phyloP scores from a whole-genome alignment of 1,284 basidiomycete species.

The Trametes sp. region DNA sequence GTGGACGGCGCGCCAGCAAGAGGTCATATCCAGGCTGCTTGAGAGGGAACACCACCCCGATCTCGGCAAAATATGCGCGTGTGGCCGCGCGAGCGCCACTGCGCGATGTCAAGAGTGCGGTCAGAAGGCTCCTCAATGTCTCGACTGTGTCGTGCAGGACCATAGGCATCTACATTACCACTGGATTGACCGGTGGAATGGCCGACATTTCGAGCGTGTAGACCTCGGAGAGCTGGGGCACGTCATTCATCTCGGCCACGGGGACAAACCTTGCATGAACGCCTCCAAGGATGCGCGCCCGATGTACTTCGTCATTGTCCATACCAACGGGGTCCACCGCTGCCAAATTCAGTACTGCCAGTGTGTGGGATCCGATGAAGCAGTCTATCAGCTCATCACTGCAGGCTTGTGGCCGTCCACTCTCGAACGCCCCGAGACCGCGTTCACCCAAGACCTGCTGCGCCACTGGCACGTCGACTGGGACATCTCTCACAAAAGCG shows the following conservation, averaged over 20 bases:
- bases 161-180: neutral
- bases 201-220: neutral
- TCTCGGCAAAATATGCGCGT: neutral
- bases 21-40: neutral
- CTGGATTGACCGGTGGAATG: slow-evolving; percentile 3
- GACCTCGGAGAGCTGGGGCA: neutral
- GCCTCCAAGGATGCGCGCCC: neutral
- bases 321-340: slow-evolving; percentile 7
- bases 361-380: neutral
- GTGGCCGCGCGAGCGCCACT: neutral
- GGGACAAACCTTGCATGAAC: neutral
- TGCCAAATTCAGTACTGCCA: slow-evolving; percentile 7
- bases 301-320: neutral
- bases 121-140: neutral
- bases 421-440: neutral
- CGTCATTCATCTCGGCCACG: slow-evolving; percentile 5
- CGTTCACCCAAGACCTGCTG: slow-evolving; percentile 5
- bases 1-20: neutral
- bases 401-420: neutral
- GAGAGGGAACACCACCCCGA: neutral
- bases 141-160: neutral
- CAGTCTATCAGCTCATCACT: slow-evolving; percentile 1
- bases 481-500: neutral
- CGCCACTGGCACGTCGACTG: neutral
- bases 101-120: neutral